Conservation (phyloP, 345 rosid species). For the Syzygium aromaticum region DNA sequence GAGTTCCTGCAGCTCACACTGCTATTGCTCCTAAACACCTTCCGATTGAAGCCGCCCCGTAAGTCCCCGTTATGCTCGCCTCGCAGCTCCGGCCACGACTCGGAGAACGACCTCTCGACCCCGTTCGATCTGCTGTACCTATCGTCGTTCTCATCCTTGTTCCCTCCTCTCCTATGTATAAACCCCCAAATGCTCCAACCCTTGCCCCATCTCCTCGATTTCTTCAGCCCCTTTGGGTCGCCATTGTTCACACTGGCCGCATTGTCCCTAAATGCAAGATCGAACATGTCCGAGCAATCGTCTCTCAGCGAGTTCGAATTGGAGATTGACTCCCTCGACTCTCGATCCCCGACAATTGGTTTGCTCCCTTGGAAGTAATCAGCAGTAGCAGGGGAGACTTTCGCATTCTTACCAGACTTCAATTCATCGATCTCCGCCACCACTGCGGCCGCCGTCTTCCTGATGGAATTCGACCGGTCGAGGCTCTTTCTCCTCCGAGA, state of each 20-base stretch:
- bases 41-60: slow-evolving; percentile 58
- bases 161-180: slow-evolving; percentile 53
- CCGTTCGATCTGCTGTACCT: slow-evolving; percentile 56
- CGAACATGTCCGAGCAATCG: slow-evolving; percentile 69
- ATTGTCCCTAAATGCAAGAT: slow-evolving; percentile 46
- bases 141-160: slow-evolving; percentile 68
- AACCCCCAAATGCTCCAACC: slow-evolving; percentile 84
- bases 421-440: slow-evolving; percentile 75
- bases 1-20: slow-evolving; percentile 95
- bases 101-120: slow-evolving; percentile 66
- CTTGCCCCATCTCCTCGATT: slow-evolving; percentile 73
- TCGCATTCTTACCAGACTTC: slow-evolving; percentile 53
- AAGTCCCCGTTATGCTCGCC: slow-evolving; percentile 28
- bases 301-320: slow-evolving; percentile 70
- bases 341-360: slow-evolving; percentile 30
- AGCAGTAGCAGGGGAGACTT: slow-evolving; percentile 57
- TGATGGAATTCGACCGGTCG: slow-evolving; percentile 66
- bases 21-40: slow-evolving; percentile 81
- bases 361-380: slow-evolving; percentile 40
- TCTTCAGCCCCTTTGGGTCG: slow-evolving; percentile 49
- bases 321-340: slow-evolving; percentile 31
- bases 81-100: slow-evolving; percentile 77
- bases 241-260: slow-evolving; percentile 43
- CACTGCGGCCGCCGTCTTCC: slow-evolving; percentile 74
- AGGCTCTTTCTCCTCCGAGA: slow-evolving; percentile 83